Conservation (phyloP, 306 rosid species). For the Vigna mungo region DNA sequence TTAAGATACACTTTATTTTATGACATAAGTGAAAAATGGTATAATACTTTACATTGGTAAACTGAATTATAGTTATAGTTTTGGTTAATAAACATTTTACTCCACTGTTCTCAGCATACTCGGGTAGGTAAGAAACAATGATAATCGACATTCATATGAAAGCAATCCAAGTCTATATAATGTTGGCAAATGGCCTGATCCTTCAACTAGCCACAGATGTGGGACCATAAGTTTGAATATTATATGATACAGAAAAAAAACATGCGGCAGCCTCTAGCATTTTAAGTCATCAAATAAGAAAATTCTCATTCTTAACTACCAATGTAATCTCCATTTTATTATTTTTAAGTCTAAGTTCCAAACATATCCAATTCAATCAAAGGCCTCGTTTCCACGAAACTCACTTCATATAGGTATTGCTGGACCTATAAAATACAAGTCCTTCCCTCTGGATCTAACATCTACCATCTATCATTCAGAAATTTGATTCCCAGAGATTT, state of each 20-base stretch:
- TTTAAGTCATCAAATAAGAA: slow-evolving; percentile 44
- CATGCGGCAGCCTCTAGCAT: slow-evolving; percentile 52
- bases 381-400: slow-evolving; percentile 47
- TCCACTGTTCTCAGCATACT: not conserved
- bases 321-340: slow-evolving; percentile 24
- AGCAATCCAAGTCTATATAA: not conserved
- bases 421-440: slow-evolving; percentile 42
- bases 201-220: slow-evolving; percentile 46
- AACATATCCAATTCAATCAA: slow-evolving; percentile 17
- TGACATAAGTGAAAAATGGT: no score
- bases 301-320: slow-evolving; percentile 17
- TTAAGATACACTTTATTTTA: no score
- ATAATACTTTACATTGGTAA: no score
- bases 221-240: slow-evolving; percentile 36
- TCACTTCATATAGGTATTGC: slow-evolving; percentile 26
- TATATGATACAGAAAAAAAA: slow-evolving; percentile 38
- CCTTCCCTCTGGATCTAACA: slow-evolving; percentile 22
- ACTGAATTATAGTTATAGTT: no score
- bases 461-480: slow-evolving; percentile 19
- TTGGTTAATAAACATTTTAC: no score
- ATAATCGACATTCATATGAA: not conserved
- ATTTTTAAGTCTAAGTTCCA: not conserved
- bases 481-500: slow-evolving; percentile 10
- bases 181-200: slow-evolving; percentile 17
- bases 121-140: slow-evolving; percentile 18